Conservation (phyloP, 441 rosid genomes). For the Populus hybrid region DNA sequence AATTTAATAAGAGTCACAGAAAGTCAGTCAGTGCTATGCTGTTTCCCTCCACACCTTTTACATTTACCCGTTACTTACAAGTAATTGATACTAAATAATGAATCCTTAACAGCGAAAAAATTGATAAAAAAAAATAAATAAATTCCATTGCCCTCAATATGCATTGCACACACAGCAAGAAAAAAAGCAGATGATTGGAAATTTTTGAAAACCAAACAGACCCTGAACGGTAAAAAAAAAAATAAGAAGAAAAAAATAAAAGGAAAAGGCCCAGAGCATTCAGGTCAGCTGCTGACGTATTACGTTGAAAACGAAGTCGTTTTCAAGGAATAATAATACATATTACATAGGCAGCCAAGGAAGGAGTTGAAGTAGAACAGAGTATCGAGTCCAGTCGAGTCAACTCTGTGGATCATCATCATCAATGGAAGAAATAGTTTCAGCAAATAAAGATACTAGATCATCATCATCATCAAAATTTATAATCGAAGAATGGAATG, state of each 20-base stretch:
- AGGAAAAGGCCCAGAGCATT: background rate
- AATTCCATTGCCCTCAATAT: background rate
- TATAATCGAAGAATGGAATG: conserved; percentile 72
- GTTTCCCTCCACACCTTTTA: too few relatives aligned
- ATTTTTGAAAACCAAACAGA: background rate
- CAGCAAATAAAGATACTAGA: background rate
- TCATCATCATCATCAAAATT: background rate
- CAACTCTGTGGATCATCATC: background rate
- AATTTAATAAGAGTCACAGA: too few relatives aligned
- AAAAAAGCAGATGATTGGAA: background rate
- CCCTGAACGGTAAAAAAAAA: background rate
- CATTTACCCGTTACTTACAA: too few relatives aligned
- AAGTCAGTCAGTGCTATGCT: too few relatives aligned
- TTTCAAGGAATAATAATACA: background rate
- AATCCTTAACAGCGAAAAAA: background rate
- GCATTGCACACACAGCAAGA: background rate
- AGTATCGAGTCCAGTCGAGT: background rate
- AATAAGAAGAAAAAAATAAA: too few relatives aligned
- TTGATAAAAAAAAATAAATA: too few relatives aligned
- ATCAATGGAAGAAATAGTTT: background rate
- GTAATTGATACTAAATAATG: background rate
- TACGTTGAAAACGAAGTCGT: background rate
- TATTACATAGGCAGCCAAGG: background rate
- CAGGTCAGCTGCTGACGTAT: background rate
- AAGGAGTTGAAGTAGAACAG: background rate